Percentiles rank a stretch among this genome's conserved stretches.
phyloP scores from a whole-genome alignment of 2,329 filamentous ascomycete genomes.

The Cercospora sp. region DNA sequence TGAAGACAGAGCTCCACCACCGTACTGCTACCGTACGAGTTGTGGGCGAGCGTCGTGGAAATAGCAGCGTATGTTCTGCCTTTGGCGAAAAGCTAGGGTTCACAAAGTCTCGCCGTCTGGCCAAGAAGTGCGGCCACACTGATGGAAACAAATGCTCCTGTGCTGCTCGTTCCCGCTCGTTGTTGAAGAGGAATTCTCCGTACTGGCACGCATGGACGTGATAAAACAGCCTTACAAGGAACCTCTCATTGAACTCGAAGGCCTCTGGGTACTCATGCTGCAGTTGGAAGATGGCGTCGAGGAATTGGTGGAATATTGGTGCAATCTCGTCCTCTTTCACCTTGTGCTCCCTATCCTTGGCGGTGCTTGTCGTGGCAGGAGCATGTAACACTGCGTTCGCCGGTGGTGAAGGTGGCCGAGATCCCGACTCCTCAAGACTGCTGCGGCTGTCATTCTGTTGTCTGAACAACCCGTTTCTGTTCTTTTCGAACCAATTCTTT shows the following conservation, averaged over 20 bases:
- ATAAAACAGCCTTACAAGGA: conserved; percentile 83
- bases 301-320: conserved; percentile 95
- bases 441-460: conserved; percentile 62
- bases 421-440: conserved; percentile 56
- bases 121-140: conserved; percentile 95
- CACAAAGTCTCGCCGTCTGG: conserved; percentile 74
- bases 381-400: conserved; percentile 53
- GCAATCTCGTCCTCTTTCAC: conserved; percentile 89
- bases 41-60: conserved; percentile 57
- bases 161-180: conserved; percentile 75
- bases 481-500: conserved; percentile 86
- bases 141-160: conserved; percentile 74
- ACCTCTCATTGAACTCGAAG: conserved; percentile 96
- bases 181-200: conserved; percentile 94
- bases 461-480: conserved; percentile 39
- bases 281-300: conserved; percentile 91
- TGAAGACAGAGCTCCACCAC: conserved; percentile 92
- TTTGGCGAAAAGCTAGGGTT: conserved; percentile 76
- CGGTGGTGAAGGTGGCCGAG: conserved; percentile 36
- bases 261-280: conserved; percentile 80
- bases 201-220: conserved; percentile 96
- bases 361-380: conserved; percentile 43
- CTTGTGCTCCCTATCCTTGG: conserved; percentile 61
- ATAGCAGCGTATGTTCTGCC: conserved; percentile 79
- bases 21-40: conserved; percentile 62